Percentiles rank a stretch among this genome's conserved stretches.
Evolutionary conservation across 805 yeast genomes (phyloP).

Genomic region (Candida chilensis): DNA sequence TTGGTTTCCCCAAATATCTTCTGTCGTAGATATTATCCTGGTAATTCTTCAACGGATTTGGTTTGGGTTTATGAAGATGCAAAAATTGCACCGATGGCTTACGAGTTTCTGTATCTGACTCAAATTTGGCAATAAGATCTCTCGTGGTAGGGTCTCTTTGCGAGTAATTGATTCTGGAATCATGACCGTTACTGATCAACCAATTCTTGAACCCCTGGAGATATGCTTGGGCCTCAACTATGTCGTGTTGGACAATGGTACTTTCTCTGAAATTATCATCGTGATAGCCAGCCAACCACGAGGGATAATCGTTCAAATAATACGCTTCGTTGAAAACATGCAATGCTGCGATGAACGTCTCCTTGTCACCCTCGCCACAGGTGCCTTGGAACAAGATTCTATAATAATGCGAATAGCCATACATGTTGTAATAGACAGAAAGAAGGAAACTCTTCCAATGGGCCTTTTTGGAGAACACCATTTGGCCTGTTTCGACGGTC

Average conservation of each 20-base stretch:
- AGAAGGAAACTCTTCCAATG: slow-evolving; percentile 20
- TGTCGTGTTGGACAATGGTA: slow-evolving; percentile 14
- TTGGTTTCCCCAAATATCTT: slow-evolving; percentile 11
- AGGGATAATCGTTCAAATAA: slow-evolving; percentile 10
- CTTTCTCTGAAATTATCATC: slow-evolving; percentile 9
- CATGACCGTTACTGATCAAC: slow-evolving; percentile 8
- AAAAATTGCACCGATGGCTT: slow-evolving; percentile 11
- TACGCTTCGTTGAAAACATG: slow-evolving; percentile 20
- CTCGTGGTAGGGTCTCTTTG: slow-evolving; percentile 8
- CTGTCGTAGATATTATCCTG: slow-evolving; percentile 5
- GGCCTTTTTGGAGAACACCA: slow-evolving; percentile 20
- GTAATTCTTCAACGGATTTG: slow-evolving; percentile 8
- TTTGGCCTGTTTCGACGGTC: slow-evolving; percentile 25
- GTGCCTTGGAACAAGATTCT: slow-evolving; percentile 23
- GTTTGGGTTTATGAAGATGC: slow-evolving; percentile 13
- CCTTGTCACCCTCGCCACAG: slow-evolving; percentile 22
- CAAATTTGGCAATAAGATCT: too few species aligned
- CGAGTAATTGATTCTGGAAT: slow-evolving; percentile 9
- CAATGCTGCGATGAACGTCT: slow-evolving; percentile 18
- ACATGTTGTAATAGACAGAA: slow-evolving; percentile 22
- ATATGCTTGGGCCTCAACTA: slow-evolving; percentile 6
- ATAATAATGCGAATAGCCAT: slow-evolving; percentile 18
- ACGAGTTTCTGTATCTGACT: too few species aligned
- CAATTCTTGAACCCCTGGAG: slow-evolving; percentile 6
- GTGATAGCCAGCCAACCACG: slow-evolving; percentile 12